A percentile compares a stretch with the other conserved stretches of the same genome.
Conservation (phyloP, 2,329 filamentous ascomycete genomes). For the Tolypocladium amazonense region DNA sequence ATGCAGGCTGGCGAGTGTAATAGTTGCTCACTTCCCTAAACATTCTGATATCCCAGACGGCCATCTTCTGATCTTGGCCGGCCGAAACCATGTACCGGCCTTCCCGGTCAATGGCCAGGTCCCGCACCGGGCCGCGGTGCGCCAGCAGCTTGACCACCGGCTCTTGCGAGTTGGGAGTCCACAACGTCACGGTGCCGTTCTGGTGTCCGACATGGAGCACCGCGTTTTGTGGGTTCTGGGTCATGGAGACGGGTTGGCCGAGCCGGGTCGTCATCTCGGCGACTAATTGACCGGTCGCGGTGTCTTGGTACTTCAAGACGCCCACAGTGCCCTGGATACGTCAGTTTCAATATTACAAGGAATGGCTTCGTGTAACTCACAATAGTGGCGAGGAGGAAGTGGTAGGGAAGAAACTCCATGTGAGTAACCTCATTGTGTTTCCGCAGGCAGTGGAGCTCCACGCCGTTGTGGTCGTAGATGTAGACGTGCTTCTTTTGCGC, state of each 20-base stretch:
- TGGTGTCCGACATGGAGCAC: constrained; percentile 89
- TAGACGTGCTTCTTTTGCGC: constrained; percentile 96
- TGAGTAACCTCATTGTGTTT: constrained; percentile 86
- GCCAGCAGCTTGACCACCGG: constrained; percentile 86
- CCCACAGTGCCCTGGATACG: constrained; percentile 57
- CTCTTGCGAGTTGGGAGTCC: constrained; percentile 84
- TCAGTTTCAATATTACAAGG: background rate
- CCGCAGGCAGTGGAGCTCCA: constrained; percentile 83
- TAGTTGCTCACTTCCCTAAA: constrained; percentile 90
- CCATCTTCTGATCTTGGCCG: constrained; percentile 82
- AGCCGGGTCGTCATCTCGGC: constrained; percentile 76
- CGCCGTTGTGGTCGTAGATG: constrained; percentile 85
- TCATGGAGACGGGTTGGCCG: constrained; percentile 71
- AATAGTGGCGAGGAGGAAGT: constrained; percentile 83
- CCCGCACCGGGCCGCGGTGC: constrained; percentile 79
- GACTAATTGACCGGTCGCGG: constrained; percentile 82
- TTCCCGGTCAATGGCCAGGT: constrained; percentile 75
- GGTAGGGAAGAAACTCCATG: constrained; percentile 93
- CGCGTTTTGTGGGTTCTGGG: constrained; percentile 87
- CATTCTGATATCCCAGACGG: constrained; percentile 92
- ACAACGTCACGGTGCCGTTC: constrained; percentile 87
- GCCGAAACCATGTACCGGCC: constrained; percentile 93
- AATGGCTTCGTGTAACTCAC: constrained; percentile 36
- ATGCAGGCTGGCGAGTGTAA: constrained; percentile 70
- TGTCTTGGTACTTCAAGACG: constrained; percentile 88